These are phyloP conservation scores for Agaricus bisporus DNA, from an alignment of 768 basidiomycete species.

Conservation along the genomic window DNA sequence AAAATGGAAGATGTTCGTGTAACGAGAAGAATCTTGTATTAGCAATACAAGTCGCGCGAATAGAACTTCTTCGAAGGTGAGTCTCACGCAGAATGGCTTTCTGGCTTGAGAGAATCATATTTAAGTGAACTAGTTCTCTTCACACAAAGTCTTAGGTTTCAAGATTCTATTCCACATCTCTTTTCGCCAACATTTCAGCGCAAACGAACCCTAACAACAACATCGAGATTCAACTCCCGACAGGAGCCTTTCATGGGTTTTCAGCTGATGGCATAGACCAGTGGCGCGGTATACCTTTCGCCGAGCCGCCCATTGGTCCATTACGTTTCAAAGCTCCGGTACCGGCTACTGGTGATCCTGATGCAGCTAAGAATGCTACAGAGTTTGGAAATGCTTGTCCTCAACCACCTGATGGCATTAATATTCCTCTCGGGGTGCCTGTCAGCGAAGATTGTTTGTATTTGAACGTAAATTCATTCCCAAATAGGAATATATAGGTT, in stretches of 20 bases:
- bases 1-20: too few relatives aligned
- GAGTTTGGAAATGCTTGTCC: slow-evolving; percentile 52
- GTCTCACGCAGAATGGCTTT: too few relatives aligned
- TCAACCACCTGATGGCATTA: slow-evolving; percentile 30
- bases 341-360: slow-evolving; percentile 26
- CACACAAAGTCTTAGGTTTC: too few relatives aligned
- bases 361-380: slow-evolving; percentile 33
- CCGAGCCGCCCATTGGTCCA: slow-evolving; percentile 45
- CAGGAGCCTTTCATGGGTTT: slow-evolving; percentile 43
- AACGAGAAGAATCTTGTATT: too few relatives aligned
- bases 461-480: slow-evolving; percentile 33
- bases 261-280: slow-evolving; percentile 37
- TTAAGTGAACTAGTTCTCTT: too few relatives aligned
- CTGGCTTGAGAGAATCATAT: too few relatives aligned
- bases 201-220: slow-evolving; percentile 8
- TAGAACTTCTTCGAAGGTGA: too few relatives aligned
- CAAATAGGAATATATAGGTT: neutral
- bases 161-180: neutral
- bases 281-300: slow-evolving; percentile 61
- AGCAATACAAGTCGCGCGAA: too few relatives aligned
- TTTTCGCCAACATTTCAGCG: slow-evolving; percentile 5
- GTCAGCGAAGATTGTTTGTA: slow-evolving; percentile 49
- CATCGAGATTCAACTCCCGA: slow-evolving; percentile 33
- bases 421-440: slow-evolving; percentile 25
- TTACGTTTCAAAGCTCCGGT: slow-evolving; percentile 55